Evolutionary conservation across 2,329 filamentous ascomycete genomes (phyloP), one percentile per base, ranked within the genome.

Genomic region (Cordyceps cateniannulata): DNA sequence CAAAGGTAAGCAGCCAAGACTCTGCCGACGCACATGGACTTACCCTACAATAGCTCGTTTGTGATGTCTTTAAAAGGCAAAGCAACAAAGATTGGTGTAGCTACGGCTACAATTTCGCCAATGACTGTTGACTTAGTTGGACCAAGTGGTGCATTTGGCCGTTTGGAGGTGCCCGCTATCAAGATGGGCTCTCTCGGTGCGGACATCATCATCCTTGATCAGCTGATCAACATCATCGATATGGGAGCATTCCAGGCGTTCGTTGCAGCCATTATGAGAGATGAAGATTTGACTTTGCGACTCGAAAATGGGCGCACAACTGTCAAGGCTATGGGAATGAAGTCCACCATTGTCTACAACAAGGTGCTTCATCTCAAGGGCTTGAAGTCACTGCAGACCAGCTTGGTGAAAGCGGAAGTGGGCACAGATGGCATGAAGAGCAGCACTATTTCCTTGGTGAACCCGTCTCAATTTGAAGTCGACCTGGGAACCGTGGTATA

Each of bases 81-180:
- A 42, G 51, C 59, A 16, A 60, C 59, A 25, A 60, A 60, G 9
- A 60, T 60, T 18, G 59, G 59, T 5, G 42, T 60, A 5, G 51
- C 50, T 7, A 42, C 51, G 5, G 59, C 59, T 9, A 54, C 27
- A 6, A 55, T 60, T 25, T 40, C 59, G 18, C 42, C 14, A 38
- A 60, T 60, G 59, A 60, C 59, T n/a, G 59, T 60, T 20, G 59
- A 60, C 18, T 16, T 60, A 9, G 59, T 60, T 18, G 59, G 59
- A 25, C 59, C 59, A 3, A 5, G 42, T 14, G 59, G 59, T 25
- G 29, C 44, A 32, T 60, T 60, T 40, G 59, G 59, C 3, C 59
- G 59, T 18, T 25, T 60, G 27, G 14, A 55, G 6, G 59, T 60
- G 25, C 59, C 59, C 3, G 20, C 40, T 20, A 60, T 60, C 20